Percentiles rank a stretch among this genome's conserved stretches.
phyloP scores from a whole-genome alignment of 768 basidiomycete genomes.

The Astraeus odoratus region DNA sequence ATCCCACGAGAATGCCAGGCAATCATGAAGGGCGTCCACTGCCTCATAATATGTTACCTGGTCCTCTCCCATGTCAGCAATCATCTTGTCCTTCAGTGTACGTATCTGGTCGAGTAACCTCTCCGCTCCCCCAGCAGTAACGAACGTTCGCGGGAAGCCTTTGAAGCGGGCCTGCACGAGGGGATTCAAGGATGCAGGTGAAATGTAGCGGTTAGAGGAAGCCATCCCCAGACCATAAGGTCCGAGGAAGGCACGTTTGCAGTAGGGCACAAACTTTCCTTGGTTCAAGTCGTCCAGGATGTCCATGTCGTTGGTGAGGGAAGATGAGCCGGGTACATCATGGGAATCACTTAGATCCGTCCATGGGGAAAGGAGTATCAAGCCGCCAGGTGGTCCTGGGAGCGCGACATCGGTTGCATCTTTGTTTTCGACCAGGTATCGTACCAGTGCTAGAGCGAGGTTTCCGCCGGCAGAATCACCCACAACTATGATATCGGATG shows the following conservation, averaged over 20 bases:
- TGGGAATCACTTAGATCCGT: conserved; percentile 38
- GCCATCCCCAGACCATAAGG: conserved; percentile 41
- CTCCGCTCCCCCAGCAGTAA: conserved; percentile 53
- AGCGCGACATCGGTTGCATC: conserved; percentile 20
- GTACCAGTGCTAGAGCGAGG: conserved; percentile 55
- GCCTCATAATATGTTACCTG: conserved; percentile 46
- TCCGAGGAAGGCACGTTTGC: conserved; percentile 41
- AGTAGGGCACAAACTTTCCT: conserved; percentile 14
- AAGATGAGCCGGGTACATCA: conserved; percentile 32
- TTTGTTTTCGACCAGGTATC: conserved; percentile 51
- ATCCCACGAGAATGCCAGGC: conserved; percentile 42
- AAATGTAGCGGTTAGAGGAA: conserved; percentile 47
- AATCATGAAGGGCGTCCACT: conserved; percentile 49
- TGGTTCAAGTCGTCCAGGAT: conserved; percentile 9
- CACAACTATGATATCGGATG: conserved; percentile 55
- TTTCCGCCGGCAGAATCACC: conserved; percentile 81
- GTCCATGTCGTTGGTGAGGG: conserved; percentile 29
- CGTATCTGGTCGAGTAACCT: conserved; percentile 43
- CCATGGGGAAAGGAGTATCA: conserved; percentile 55
- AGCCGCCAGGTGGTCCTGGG: conserved; percentile 39
- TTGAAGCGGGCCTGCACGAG: conserved; percentile 36
- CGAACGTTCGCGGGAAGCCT: conserved; percentile 55
- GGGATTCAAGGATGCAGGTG: conserved; percentile 46
- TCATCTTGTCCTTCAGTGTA: conserved; percentile 43
- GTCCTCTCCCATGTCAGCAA: conserved; percentile 38